phyloP scores from a whole-genome alignment of 805 yeast genomes.

The Myxozyma sirexii region DNA sequence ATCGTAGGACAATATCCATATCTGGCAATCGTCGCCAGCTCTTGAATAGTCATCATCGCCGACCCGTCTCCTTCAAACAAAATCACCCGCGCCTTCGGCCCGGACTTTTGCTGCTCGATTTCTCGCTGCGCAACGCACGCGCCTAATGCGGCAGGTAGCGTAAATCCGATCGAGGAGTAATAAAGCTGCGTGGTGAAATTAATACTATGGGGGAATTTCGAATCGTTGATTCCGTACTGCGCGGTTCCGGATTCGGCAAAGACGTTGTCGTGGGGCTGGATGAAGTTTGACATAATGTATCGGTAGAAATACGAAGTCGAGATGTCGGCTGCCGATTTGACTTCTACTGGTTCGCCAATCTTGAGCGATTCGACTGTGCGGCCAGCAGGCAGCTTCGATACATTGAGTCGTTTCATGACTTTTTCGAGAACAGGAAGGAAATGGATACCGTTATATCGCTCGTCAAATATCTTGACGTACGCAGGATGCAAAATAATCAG shows the following conservation, averaged over 20 bases:
- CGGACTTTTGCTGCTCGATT: conserved; percentile 42
- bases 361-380: conserved; percentile 37
- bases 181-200: conserved; percentile 61
- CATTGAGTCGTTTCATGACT: conserved; percentile 47
- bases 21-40: conserved; percentile 65
- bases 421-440: conserved; percentile 55
- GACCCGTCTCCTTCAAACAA: conserved; percentile 91
- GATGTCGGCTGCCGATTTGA: conserved; percentile 35
- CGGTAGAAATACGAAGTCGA: conserved; percentile 46
- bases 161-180: conserved; percentile 86
- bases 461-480: conserved; percentile 53
- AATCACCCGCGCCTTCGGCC: conserved; percentile 53
- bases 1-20: conserved; percentile 65
- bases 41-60: conserved; percentile 89
- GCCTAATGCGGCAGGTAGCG: conserved; percentile 85
- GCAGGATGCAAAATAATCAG: conserved; percentile 57
- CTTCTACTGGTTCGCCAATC: conserved; percentile 33
- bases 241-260: conserved; percentile 83
- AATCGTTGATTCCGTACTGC: conserved; percentile 73
- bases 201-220: conserved; percentile 59
- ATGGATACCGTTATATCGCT: conserved; percentile 47
- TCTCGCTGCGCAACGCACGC: conserved; percentile 73
- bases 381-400: conserved; percentile 36
- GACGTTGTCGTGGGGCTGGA: conserved; percentile 68
- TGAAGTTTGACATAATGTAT: conserved; percentile 45